phyloP scores from a whole-genome alignment of 2,329 filamentous ascomycete species.

The Fusarium agapanthi region DNA sequence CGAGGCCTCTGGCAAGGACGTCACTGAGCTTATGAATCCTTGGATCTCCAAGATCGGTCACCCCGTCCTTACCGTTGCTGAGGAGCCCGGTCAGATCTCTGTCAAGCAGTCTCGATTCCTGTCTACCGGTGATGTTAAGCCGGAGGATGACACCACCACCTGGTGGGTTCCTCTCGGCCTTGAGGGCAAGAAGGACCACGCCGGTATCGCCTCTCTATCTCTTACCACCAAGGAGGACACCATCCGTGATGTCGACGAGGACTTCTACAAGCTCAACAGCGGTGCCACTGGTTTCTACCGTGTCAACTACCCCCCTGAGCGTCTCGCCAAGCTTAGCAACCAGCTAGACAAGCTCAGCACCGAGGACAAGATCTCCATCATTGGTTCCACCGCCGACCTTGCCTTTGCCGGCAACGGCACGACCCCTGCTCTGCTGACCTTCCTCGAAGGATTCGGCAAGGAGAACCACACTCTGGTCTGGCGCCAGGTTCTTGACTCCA shows the following conservation, averaged over 20 bases:
- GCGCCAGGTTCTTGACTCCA: conserved; percentile 81
- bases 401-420: conserved; percentile 87
- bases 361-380: conserved; percentile 91
- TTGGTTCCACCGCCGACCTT: conserved; percentile 89
- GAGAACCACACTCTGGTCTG: conserved; percentile 91
- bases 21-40: conserved; percentile 86
- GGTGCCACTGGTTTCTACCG: conserved; percentile 89
- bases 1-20: conserved; percentile 86
- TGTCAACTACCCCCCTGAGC: conserved; percentile 89
- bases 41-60: conserved; percentile 98
- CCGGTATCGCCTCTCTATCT: conserved; percentile 70
- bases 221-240: conserved; percentile 81
- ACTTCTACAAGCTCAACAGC: conserved; percentile 94
- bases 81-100: conserved; percentile 82
- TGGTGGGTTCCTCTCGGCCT: conserved; percentile 97
- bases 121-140: conserved; percentile 87
- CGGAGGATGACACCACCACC: conserved; percentile 87
- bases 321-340: conserved; percentile 81
- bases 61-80: conserved; percentile 85
- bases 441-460: conserved; percentile 82
- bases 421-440: conserved; percentile 81
- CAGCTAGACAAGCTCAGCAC: conserved; percentile 79
- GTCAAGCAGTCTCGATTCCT: conserved; percentile 90
- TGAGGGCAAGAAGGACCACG: conserved; percentile 74
- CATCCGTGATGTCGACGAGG: conserved; percentile 75